Evolutionary conservation across 371 early-diverging fungal genomes (phyloP).

Genomic region (Gilbertella persicaria): DNA sequence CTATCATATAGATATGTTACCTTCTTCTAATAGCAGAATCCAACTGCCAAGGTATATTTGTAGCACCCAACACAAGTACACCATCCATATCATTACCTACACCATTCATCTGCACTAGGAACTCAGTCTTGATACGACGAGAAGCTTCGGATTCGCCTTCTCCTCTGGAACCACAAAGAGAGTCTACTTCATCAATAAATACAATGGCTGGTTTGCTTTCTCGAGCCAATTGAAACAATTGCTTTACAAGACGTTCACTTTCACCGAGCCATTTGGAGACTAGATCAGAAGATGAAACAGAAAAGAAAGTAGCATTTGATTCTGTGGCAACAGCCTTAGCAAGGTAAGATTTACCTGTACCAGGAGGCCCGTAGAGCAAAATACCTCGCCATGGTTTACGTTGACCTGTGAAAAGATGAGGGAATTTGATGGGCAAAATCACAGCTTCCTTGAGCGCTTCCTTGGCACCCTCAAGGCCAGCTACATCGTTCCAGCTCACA

Average conservation of each 20-base stretch:
- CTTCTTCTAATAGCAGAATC: constrained; percentile 93
- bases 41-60: constrained; percentile 97
- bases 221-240: constrained; percentile 93
- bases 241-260: constrained; percentile 90
- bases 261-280: constrained; percentile 99
- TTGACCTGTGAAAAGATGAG: constrained; percentile 93
- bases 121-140: constrained; percentile 90
- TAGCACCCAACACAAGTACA: constrained; percentile 94
- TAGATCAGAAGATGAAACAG: constrained; percentile 93
- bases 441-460: constrained; percentile 98
- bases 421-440: constrained; percentile 96
- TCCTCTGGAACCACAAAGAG: constrained; percentile 90
- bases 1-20: constrained; percentile 30
- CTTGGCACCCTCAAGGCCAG: constrained; percentile 97
- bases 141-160: constrained; percentile 96
- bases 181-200: constrained; percentile 99
- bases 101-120: constrained; percentile 98
- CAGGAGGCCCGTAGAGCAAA: constrained; percentile 97
- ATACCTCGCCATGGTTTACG: constrained; percentile 98
- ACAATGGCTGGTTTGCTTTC: constrained; percentile 94
- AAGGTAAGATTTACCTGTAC: constrained; percentile 97
- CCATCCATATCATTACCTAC: constrained; percentile 94
- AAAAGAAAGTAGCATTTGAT: constrained; percentile 93
- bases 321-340: constrained; percentile 98
- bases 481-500: constrained; percentile 96